Percentiles rank a stretch among this genome's conserved stretches.
These are phyloP conservation scores for Cymbopogon citratus DNA, from an alignment of 176 grass and related monocot genomes.

Conservation along the genomic window DNA sequence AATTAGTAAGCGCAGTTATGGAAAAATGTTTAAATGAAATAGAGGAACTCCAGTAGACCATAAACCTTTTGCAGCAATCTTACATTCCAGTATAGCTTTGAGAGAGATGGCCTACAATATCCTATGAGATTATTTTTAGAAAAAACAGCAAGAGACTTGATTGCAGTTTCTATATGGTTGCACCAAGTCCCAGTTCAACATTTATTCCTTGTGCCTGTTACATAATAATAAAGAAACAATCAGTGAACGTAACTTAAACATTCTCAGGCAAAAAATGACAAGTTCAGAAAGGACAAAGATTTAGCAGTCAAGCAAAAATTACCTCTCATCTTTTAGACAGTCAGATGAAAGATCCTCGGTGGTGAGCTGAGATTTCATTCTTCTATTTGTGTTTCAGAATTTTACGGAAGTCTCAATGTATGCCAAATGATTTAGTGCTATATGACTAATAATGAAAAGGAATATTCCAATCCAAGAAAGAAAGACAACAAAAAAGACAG, in stretches of 20 bases:
- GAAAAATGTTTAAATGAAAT: conserved; percentile 9
- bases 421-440: conserved; percentile 88
- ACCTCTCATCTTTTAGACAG: conserved; percentile 54
- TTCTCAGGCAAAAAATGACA: background rate
- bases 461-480: too few relatives aligned
- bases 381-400: conserved; percentile 80
- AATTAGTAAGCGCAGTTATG: background rate
- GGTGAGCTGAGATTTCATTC: conserved; percentile 46
- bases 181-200: conserved; percentile 82
- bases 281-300: conserved; percentile 7
- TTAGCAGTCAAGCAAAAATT: conserved; percentile 7
- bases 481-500: too few relatives aligned
- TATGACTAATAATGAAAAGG: conserved; percentile 81
- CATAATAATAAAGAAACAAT: conserved; percentile 17
- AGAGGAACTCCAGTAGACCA: background rate
- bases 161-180: conserved; percentile 55
- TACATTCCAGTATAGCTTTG: conserved; percentile 78
- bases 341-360: conserved; percentile 26
- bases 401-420: conserved; percentile 87
- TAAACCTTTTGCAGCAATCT: conserved; percentile 76
- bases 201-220: conserved; percentile 71
- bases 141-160: conserved; percentile 68
- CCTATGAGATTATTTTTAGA: conserved; percentile 71
- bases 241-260: conserved; percentile 17
- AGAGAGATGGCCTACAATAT: conserved; percentile 75